Base-by-base conservation (phyloP, 75 land plant genomes). In the Picea sitchensis region DNA sequence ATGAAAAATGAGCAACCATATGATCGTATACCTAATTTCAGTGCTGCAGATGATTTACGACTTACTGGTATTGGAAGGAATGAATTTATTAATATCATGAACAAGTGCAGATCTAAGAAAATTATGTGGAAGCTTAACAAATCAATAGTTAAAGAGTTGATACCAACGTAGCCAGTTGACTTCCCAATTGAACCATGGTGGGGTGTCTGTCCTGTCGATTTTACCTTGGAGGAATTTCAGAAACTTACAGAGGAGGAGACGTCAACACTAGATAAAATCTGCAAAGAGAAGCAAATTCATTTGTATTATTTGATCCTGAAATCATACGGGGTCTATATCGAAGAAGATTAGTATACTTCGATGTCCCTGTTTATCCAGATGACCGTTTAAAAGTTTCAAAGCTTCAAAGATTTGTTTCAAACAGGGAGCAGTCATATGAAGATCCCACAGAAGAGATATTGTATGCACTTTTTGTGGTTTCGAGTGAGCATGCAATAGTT, bases 321-420 rank as follows among this genome's bases (percentile, higher is more conserved):
- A 85, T 97, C 63, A 77, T 97, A 11, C 92, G 80, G 71, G 92
- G 90, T 64, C 92, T 97, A 65, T 87, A 84, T n/a, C n/a, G n/a
- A n/a, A n/a, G n/a, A n/a, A n/a, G n/a, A n/a, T n/a, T n/a, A n/a
- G n/a, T n/a, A n/a, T n/a, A n/a, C n/a, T n/a, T n/a, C n/a, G n/a
- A n/a, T n/a, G n/a, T n/a, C n/a, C n/a, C n/a, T n/a, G n/a, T n/a
- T 41, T 95, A 91, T 89, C 90, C 98, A 41, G 99, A 97, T 87
- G 99, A 97, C 81, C 91, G 91, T 20, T 95, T 97, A 59, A 92
- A 97, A 97, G 99, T 97, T 60, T 95, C 98, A 64, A 93, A 92
- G 85, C 86, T 97, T 78, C 96, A 94, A 83, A 98, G 99, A 31
- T 97, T 97, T 88, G 90, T 97, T 81, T 97, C 99, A 20, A 97